Conservation (phyloP, 495 filamentous ascomycete genomes). For the Xylaria intraflava region DNA sequence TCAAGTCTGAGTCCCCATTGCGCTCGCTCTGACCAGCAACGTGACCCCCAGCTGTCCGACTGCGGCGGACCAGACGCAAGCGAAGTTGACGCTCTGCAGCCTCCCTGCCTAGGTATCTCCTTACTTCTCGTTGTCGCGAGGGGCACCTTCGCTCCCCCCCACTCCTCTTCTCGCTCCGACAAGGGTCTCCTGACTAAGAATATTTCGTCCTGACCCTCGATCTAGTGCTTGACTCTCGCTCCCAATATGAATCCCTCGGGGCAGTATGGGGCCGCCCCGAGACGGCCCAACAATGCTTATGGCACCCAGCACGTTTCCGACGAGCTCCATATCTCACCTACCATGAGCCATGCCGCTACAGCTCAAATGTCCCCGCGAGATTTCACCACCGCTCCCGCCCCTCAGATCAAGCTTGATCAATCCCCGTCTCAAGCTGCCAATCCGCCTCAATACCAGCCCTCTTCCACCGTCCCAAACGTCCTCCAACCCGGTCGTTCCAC, state of each 20-base stretch:
- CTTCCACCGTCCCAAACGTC: slow-evolving; percentile 57
- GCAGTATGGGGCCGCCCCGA: slow-evolving; percentile 37
- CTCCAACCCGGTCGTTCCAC: slow-evolving; percentile 67
- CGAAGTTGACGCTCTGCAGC: neutral
- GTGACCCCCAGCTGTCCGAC: neutral
- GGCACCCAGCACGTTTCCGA: slow-evolving; percentile 44
- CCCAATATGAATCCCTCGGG: slow-evolving; percentile 47
- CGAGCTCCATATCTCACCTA: slow-evolving; percentile 71
- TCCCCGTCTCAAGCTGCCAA: slow-evolving; percentile 38
- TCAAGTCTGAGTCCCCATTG: neutral
- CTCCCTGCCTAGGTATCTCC: neutral
- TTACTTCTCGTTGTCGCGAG: neutral
- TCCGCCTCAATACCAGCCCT: slow-evolving; percentile 47
- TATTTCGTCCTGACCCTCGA: neutral
- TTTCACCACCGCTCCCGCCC: slow-evolving; percentile 39
- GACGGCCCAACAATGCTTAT: slow-evolving; percentile 34
- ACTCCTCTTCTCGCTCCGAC: neutral
- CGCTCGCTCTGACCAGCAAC: neutral
- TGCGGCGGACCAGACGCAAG: neutral
- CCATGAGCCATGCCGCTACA: slow-evolving; percentile 37
- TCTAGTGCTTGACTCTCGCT: neutral
- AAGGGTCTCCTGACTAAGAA: neutral
- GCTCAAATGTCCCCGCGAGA: slow-evolving; percentile 45
- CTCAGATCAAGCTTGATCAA: slow-evolving; percentile 63
- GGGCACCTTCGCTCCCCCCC: neutral